Conservation (phyloP, 2,329 filamentous ascomycete genomes). For the Ceratocystiopsis minuta region DNA sequence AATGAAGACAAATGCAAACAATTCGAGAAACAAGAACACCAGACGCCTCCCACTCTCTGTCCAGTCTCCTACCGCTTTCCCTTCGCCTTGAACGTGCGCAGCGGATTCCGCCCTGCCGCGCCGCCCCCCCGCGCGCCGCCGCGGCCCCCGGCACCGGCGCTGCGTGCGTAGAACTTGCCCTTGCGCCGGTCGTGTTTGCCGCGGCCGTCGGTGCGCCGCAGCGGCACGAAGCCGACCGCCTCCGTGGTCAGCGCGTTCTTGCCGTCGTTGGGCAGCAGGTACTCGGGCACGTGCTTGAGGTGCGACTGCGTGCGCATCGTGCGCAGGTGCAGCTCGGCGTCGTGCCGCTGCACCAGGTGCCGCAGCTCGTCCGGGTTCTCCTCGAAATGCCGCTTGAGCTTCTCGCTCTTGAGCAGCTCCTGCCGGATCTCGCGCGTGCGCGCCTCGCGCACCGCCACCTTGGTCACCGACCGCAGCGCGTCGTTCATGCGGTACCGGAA, state of each 20-base stretch:
- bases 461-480: conserved; percentile 75
- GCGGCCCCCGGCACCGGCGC: conserved; percentile 34
- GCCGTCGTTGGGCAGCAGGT: conserved; percentile 63
- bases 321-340: conserved; percentile 52
- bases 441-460: conserved; percentile 77
- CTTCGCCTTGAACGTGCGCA: conserved; percentile 7
- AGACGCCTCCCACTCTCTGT: neutral
- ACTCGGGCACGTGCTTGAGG: conserved; percentile 86
- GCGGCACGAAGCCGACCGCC: conserved; percentile 60
- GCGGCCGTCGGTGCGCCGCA: conserved; percentile 36
- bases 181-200: conserved; percentile 17
- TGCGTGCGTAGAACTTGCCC: conserved; percentile 32
- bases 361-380: conserved; percentile 77
- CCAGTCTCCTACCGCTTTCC: too few relatives aligned
- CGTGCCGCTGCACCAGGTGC: conserved; percentile 62
- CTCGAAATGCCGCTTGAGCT: conserved; percentile 87
- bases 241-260: conserved; percentile 47
- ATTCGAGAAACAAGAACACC: too few relatives aligned
- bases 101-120: conserved; percentile 7
- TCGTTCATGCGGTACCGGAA: conserved; percentile 94
- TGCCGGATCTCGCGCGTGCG: conserved; percentile 72
- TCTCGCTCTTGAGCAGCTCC: conserved; percentile 85
- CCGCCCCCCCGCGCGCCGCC: conserved; percentile 28
- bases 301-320: conserved; percentile 74
- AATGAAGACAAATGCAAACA: too few relatives aligned